Evolutionary conservation across 805 yeast genomes (phyloP), one percentile per base, ranked within the genome.

Genomic region (Kodamaea kakaduensis): DNA sequence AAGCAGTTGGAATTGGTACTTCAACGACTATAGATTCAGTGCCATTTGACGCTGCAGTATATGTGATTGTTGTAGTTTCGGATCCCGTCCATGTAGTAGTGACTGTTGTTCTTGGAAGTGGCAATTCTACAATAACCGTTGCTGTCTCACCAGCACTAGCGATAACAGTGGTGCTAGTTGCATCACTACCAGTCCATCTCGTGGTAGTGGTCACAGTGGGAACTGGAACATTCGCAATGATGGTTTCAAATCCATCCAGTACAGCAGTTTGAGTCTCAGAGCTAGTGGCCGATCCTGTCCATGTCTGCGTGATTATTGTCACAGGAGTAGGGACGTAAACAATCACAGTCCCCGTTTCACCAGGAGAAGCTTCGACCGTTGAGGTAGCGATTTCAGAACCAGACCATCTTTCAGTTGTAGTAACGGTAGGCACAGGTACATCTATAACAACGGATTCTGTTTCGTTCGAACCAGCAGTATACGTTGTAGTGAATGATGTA

Each of bases 51-150:
- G 15, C 27, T 8, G 33, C 23, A 47, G 35, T 3, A 39, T 42
- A 15, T 9, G 31, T 33, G 15, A 19, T n/a, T 17, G 44, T 41
- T 17, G 33, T 31, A 4, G 37, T 23, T 6, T 13, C 19, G 4
- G 34, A 18, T 9, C 46, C 46, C 3, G 41, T 31, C 43, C 43
- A 42, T 7, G 47, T 40, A n/a, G n/a, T n/a, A n/a, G n/a, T n/a
- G 25, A 22, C 25, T 22, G 10, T n/a, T 5, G 6, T 22, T 25
- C 28, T 25, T 10, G 28, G 28, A 4, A 6, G 9, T 25, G 30
- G 30, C 6, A 14, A 9, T 5, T 12, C 8, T 6, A 26, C 18
- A 9, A 26, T 16, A 12, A 14, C 8, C 18, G 10, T 19, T 31
- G 43, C n/a, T 1, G 41, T 40, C 5, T 28, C 42, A 16, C 39